Evolutionary conservation across 768 basidiomycete genomes (phyloP).

Genomic region (Mycena albidolilacea): DNA sequence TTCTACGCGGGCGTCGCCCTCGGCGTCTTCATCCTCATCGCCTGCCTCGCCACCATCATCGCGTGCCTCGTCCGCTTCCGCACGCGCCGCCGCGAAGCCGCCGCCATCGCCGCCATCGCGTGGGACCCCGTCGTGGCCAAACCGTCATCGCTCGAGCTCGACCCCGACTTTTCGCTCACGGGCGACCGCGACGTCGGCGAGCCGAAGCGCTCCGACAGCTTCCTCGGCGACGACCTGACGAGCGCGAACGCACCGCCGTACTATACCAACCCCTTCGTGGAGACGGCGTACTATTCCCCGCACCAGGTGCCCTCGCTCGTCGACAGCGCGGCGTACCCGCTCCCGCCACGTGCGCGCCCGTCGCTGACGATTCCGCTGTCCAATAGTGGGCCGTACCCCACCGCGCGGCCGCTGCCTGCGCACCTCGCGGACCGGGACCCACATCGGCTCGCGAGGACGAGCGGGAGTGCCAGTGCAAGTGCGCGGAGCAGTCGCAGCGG

Average conservation of each 20-base stretch:
- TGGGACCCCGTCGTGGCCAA: constrained; percentile 44
- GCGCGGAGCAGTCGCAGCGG: constrained; percentile 35
- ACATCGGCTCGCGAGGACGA: constrained; percentile 35
- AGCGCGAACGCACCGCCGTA: constrained; percentile 30
- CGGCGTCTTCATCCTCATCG: constrained; percentile 61
- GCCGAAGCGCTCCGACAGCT: constrained; percentile 52
- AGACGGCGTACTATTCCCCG: constrained; percentile 41
- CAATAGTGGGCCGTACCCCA: constrained; percentile 41
- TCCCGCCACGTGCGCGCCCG: constrained; percentile 34
- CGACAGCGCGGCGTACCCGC: constrained; percentile 42
- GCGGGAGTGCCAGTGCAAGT: not conserved
- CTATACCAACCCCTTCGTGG: constrained; percentile 34
- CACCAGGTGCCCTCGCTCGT: constrained; percentile 42
- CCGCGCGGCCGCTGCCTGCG: constrained; percentile 46
- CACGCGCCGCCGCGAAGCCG: constrained; percentile 51
- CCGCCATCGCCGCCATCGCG: constrained; percentile 51
- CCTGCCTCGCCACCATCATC: constrained; percentile 61
- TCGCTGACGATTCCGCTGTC: constrained; percentile 5
- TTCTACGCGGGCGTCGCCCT: constrained; percentile 68
- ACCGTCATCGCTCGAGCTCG: constrained; percentile 46
- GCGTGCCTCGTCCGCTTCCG: constrained; percentile 65
- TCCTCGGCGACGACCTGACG: constrained; percentile 39
- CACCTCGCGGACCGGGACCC: constrained; percentile 47
- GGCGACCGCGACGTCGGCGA: constrained; percentile 62
- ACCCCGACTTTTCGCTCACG: constrained; percentile 43